Base-by-base conservation (phyloP, 1,284 basidiomycete species). In the Athelia sp. region DNA sequence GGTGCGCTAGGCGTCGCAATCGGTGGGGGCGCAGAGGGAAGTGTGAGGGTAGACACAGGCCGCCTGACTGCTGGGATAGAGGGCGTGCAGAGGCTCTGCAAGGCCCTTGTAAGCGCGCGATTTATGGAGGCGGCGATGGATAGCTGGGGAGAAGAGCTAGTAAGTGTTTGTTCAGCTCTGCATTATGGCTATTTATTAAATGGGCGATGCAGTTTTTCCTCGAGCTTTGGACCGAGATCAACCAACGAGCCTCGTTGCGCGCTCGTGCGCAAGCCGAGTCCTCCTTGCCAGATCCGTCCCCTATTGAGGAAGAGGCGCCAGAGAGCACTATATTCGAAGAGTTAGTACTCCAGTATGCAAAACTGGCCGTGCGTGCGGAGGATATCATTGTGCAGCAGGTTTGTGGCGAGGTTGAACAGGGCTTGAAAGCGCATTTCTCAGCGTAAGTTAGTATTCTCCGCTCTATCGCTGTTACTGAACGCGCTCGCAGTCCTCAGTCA, bases 141-240 rank as follows among this genome's bases (percentile, higher is more conserved):
- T 46, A 64, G 62, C 3, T 97, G 93, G 93, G 85, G 87, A 23
- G 93, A 97, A 64, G 91, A 95, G 44, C 56, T 88, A 61, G 93
- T 93, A 55, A 59, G 84, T 65, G 8, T 21, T 18, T 9, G n/a
- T 21, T 17, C 36, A 40, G 19, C 36, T n/a, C 36, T 40, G n/a
- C 60, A 8, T 26, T 34, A 8, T 38, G 19, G 13, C 18, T 54
- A 49, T 32, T 49, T 43, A 36, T 45, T 43, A 14, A 43, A 47
- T 43, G 22, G 48, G 49, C 24, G 2, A 17, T 47, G 13, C 59
- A 95, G 90, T 93, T 93, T 69, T 96, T 95, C 72, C 70, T 96
- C 10, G 90, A 93, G 63, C 69, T 97, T 38, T 92, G 87, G 81
- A 71, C 81, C 4, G 89, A 93, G 58, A 86, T 96, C 55, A 78